Conservation (phyloP, 2,329 filamentous ascomycete species). For the Xylariaceae sp. region DNA sequence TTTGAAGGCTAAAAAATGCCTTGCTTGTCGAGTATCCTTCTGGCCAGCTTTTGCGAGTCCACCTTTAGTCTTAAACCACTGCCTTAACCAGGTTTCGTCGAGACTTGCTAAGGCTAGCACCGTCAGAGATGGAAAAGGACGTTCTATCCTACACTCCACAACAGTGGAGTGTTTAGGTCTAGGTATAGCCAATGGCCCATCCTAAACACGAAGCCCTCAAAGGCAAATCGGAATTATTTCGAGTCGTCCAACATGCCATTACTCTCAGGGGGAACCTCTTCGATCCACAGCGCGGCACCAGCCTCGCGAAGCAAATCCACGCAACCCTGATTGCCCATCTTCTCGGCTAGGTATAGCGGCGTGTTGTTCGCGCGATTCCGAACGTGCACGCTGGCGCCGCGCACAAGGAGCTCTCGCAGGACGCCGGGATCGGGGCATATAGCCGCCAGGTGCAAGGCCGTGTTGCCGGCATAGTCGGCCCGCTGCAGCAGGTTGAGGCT, state of each 20-base stretch:
- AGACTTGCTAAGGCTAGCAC: no score
- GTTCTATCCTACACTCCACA: no score
- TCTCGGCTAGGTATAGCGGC: constrained; percentile 57
- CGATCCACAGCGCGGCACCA: constrained; percentile 54
- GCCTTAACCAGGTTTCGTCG: no score
- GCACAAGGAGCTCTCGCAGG: constrained; percentile 51
- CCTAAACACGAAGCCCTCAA: no score
- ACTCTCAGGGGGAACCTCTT: constrained; percentile 31
- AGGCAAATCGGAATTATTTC: no score
- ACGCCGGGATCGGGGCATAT: constrained; percentile 49
- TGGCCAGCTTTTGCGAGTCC: no score
- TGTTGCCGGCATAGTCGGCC: constrained; percentile 78
- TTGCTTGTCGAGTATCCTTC: no score
- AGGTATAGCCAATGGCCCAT: no score
- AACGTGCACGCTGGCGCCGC: constrained; percentile 62
- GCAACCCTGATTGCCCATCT: constrained; percentile 49
- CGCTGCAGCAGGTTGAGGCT: constrained; percentile 61
- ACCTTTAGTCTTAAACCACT: no score
- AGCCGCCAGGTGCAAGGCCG: constrained; percentile 54
- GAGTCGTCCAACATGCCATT: not conserved
- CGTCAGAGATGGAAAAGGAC: no score
- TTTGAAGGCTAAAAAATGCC: no score
- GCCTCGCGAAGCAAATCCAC: constrained; percentile 51
- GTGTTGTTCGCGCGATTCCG: constrained; percentile 62
- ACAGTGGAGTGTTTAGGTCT: no score